Base-by-base conservation (phyloP, 129 eudicot species). In the Erigeron canadensis region DNA sequence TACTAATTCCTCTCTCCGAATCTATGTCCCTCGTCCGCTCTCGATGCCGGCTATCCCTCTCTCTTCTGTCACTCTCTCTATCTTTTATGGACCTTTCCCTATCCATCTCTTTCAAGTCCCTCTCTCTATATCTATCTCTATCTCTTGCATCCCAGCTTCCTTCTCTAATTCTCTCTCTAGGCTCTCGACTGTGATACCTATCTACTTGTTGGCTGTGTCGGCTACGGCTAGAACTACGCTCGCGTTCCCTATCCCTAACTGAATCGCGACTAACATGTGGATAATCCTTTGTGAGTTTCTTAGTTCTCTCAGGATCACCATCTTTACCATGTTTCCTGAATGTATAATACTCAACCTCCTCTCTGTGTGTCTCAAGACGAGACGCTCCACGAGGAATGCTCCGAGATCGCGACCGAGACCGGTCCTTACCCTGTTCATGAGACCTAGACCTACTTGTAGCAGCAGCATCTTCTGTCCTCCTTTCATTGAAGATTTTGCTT, bases 181-280 rank as follows among this genome's bases (percentile, higher is more conserved):
- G 50, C 53, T 88, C 96, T 57, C 80, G 72, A 28, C 71, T 72
- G 2, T 54, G 66, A 80, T 77, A 80, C 58, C 78, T 71, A 61
- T 85, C 88, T 41, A 43, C 75, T 64, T 79, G 78, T 56, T 59
- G 78, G 63, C 75, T 38, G 74, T 73, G 78, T 71, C 91, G 81
- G 80, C 87, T 78, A 59, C 42, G 63, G 69, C 82, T 82, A 63
- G 91, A 86, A 79, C 93, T 88, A 71, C 76, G 88, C 58, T 89
- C 96, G 71, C 89, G 84, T 79, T 82, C 93, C 71, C 99, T 61
- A 54, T 81, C 94, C 68, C 80, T 77, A 4, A 57, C 43, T 17
- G 19, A 60, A 67, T 93, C 96, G 72, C 87, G 77, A 76, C 91
- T 81, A 39, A 81, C 85, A 53, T 65, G 85, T 70, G 86, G 53